phyloP scores from a whole-genome alignment of 2,329 filamentous ascomycete species.

The Pseudogymnoascus sp. region DNA sequence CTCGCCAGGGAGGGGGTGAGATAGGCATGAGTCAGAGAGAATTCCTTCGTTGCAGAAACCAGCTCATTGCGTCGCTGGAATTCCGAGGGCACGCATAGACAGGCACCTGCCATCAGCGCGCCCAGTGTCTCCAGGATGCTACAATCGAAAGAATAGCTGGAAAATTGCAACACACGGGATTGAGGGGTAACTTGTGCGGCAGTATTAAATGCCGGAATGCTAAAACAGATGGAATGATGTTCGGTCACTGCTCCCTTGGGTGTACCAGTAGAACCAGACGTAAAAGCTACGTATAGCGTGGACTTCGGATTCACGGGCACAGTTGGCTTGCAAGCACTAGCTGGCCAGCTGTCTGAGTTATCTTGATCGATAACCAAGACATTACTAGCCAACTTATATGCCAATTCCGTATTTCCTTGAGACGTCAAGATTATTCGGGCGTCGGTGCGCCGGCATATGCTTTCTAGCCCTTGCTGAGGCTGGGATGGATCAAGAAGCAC shows the following conservation, averaged over 20 bases:
- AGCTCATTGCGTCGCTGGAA: constrained; percentile 65
- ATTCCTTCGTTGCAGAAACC: constrained; percentile 50
- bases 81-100: constrained; percentile 59
- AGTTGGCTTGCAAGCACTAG: neutral
- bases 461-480: constrained; percentile 18
- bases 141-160: constrained; percentile 9
- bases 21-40: constrained; percentile 41
- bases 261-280: constrained; percentile 42
- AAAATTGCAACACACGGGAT: constrained; percentile 33
- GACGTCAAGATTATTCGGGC: neutral
- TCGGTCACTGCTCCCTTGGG: constrained; percentile 41
- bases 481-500: constrained; percentile 26
- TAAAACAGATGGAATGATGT: constrained; percentile 19
- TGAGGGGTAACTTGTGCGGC: constrained; percentile 31
- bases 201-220: constrained; percentile 16
- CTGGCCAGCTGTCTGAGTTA: neutral
- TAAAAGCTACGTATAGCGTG: constrained; percentile 20
- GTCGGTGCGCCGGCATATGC: constrained; percentile 12
- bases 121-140: constrained; percentile 9
- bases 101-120: constrained; percentile 4
- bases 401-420: neutral
- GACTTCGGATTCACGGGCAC: neutral
- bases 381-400: neutral
- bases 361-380: neutral
- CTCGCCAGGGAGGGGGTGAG: constrained; percentile 56